These are phyloP conservation scores for Aspergillus terreus DNA, from an alignment of 2,329 filamentous ascomycete species.

Conservation along the genomic window DNA sequence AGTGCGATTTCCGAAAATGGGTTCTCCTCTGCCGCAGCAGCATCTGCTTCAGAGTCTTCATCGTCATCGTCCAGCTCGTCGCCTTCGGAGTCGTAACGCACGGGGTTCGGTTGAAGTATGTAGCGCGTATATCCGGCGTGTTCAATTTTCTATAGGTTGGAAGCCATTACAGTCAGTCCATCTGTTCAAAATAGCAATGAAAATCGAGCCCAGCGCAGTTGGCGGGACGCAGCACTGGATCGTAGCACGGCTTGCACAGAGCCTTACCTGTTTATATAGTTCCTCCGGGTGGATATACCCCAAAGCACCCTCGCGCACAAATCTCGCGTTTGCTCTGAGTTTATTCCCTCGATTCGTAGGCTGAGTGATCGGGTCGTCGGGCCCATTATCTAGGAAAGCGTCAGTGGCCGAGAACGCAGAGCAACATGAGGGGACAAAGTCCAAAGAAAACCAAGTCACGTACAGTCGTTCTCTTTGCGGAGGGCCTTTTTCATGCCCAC, in stretches of 20 bases:
- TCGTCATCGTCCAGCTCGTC: constrained; percentile 58
- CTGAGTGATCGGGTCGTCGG: constrained; percentile 52
- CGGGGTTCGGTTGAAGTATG: constrained; percentile 57
- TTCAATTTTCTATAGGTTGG: constrained; percentile 49
- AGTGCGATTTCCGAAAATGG: constrained; percentile 57
- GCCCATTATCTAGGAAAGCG: constrained; percentile 28
- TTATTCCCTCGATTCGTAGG: constrained; percentile 61
- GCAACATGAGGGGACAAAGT: background rate
- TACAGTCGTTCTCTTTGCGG: constrained; percentile 45
- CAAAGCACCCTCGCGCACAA: constrained; percentile 54
- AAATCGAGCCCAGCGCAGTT: background rate
- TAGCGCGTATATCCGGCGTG: constrained; percentile 60
- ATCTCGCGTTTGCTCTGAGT: constrained; percentile 55
- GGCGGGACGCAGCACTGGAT: too few species aligned
- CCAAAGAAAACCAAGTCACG: constrained; percentile 8
- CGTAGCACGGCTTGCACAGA: too few species aligned
- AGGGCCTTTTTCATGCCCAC: constrained; percentile 53
- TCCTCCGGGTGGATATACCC: constrained; percentile 49
- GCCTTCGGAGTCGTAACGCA: constrained; percentile 61
- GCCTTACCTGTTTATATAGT: constrained; percentile 54
- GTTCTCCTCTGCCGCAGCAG: constrained; percentile 57
- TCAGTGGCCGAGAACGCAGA: background rate
- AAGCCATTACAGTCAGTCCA: constrained; percentile 8
- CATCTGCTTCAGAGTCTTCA: constrained; percentile 56
- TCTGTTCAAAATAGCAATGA: background rate